Base-by-base conservation (phyloP, 495 filamentous ascomycete species). In the Daldinia childiae region DNA sequence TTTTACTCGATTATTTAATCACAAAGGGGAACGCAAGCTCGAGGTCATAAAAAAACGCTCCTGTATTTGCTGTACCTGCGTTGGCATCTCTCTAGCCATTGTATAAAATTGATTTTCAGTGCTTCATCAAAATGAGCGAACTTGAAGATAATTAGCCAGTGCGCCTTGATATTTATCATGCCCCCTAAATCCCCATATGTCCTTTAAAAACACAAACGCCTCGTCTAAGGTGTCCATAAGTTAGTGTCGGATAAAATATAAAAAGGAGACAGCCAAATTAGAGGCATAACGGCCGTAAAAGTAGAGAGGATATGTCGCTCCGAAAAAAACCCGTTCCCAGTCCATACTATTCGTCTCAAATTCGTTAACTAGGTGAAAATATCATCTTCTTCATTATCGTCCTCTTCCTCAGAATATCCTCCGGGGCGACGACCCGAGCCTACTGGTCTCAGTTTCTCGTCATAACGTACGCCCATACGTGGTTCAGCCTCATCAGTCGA, bases 401-500 rank as follows among this genome's bases (percentile, higher is more conserved):
- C 48, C 24, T 63, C 59, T 7, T 64, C 52, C 11, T 73, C 64
- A 26, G 67, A 58, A 9, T 63, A 52, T 15, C 21, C 21, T 3
- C 48, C 27, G 19, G n/a, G 12, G 34, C 36, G 43, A 54, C 21
- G 34, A 59, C n/a, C 45, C 0, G 14, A 7, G 24, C 38, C 58
- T 27, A 76, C 1, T 7, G 67, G 65, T 9, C 62, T 55, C 38
- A 89, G 74, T 68, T 82, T 80, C 51, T 87, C 83, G 64, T 89
- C 80, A 29, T 88, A 83, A 34, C 84, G 84, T 12, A 79, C 55
- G 4, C 87, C 88, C 80, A 92, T 82, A 9, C 78, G 79, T 7
- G 90, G 90, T 36, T 88, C 85, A 0, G 82, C 90, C 75, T 95
- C 92, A 69, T 93, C 92, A 0, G 80, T 72, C 0, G 83, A 82